phyloP scores from a whole-genome alignment of 805 yeast genomes.

The Ogataea neopini region DNA sequence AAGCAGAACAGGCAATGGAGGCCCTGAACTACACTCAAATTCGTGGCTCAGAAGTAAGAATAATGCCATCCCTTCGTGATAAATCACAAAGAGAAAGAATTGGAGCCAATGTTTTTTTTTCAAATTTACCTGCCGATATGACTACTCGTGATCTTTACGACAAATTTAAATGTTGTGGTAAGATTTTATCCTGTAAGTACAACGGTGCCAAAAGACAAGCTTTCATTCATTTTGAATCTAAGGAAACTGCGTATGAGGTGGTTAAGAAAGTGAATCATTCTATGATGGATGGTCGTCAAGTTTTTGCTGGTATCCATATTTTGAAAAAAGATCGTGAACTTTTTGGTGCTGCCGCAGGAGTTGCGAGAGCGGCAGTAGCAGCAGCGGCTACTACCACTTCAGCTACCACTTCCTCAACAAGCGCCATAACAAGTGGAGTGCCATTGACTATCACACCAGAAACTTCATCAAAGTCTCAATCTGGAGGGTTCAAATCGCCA shows the following conservation, averaged over 20 bases:
- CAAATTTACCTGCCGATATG: conserved; percentile 43
- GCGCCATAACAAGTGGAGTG: too few species aligned
- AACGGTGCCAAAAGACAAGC: conserved; percentile 31
- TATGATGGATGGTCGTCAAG: conserved; percentile 23
- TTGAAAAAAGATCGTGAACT: conserved; percentile 31
- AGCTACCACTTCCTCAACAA: neutral
- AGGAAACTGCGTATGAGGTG: conserved; percentile 37
- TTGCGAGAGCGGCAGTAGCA: conserved; percentile 1
- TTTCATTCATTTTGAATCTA: conserved; percentile 43
- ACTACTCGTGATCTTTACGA: conserved; percentile 34
- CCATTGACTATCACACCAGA: too few species aligned
- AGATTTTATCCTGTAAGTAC: conserved; percentile 35
- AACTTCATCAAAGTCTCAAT: neutral
- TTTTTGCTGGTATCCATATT: conserved; percentile 33
- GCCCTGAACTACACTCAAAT: conserved; percentile 52
- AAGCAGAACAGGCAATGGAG: conserved; percentile 58
- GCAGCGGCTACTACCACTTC: too few species aligned
- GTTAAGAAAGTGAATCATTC: conserved; percentile 32
- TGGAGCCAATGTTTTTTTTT: conserved; percentile 53
- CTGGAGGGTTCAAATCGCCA: neutral
- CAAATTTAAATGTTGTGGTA: conserved; percentile 29
- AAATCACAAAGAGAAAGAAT: conserved; percentile 39
- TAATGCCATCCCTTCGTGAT: conserved; percentile 56
- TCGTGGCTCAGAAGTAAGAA: conserved; percentile 46
- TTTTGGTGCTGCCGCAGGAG: conserved; percentile 15